These are phyloP conservation scores for Brachypodium distachyon DNA, from an alignment of 202 grass and related monocot genomes.

Conservation along the genomic window DNA sequence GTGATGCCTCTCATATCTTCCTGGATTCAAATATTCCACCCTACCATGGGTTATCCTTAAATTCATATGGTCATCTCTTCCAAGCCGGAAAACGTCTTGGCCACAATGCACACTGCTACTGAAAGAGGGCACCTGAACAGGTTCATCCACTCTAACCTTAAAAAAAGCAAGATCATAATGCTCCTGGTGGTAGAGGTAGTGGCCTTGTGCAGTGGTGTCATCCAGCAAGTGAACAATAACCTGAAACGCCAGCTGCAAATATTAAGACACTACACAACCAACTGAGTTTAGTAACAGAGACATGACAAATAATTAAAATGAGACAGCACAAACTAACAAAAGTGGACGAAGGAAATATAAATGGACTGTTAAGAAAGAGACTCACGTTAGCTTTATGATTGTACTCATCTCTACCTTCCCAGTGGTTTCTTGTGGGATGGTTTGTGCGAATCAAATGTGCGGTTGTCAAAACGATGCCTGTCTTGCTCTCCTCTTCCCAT, in stretches of 20 bases:
- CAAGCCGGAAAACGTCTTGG: neutral
- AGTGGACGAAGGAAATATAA: neutral
- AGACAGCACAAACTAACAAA: neutral
- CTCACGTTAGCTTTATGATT: neutral
- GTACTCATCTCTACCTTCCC: neutral
- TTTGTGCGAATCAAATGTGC: neutral
- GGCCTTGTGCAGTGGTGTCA: neutral
- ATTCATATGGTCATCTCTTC: neutral
- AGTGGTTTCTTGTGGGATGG: neutral
- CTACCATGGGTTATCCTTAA: neutral
- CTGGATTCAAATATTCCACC: neutral
- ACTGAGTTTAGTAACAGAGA: neutral
- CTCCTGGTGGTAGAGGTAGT: neutral
- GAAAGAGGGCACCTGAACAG: neutral
- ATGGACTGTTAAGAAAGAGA: neutral
- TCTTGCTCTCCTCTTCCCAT: neutral
- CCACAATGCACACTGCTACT: neutral
- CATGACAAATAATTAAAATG: neutral
- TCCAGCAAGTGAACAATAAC: neutral
- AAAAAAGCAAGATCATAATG: neutral
- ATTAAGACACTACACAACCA: neutral
- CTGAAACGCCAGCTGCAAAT: neutral
- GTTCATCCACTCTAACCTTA: neutral
- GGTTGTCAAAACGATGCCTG: neutral
- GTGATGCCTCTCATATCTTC: neutral